phyloP scores from a whole-genome alignment of 2,329 filamentous ascomycete species.

The Sclerotinia trifoliorum region DNA sequence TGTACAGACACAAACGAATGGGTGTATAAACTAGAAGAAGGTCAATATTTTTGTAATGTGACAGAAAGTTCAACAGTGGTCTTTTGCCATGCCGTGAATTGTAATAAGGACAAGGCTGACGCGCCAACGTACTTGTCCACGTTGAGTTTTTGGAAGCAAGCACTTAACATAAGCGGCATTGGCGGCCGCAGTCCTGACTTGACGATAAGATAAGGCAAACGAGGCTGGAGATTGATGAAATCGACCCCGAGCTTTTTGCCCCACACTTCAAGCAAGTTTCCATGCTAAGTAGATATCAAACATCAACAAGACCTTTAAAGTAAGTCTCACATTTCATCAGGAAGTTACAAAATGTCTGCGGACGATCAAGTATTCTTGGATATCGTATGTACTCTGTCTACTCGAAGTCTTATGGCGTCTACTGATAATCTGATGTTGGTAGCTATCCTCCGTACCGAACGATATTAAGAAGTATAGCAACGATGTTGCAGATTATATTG shows the following conservation, averaged over 20 bases:
- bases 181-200: background rate
- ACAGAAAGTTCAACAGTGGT: background rate
- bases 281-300: background rate
- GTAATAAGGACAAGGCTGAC: conserved; percentile 15
- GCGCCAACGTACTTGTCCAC: background rate
- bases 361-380: conserved; percentile 78
- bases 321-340: conserved; percentile 4
- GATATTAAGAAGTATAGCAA: conserved; percentile 70
- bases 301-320: background rate
- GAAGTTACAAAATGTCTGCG: conserved; percentile 62
- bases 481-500: conserved; percentile 75
- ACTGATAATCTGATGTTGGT: conserved; percentile 19
- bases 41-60: background rate
- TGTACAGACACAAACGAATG: background rate
- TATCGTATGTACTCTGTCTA: conserved; percentile 55
- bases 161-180: background rate
- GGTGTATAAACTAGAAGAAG: background rate
- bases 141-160: background rate
- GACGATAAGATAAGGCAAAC: conserved; percentile 5
- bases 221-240: conserved; percentile 11
- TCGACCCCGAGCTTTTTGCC: conserved; percentile 7
- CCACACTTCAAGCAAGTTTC: conserved; percentile 19
- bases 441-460: conserved; percentile 59
- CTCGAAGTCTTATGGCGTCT: background rate
- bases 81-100: background rate